Evolutionary conservation across 768 basidiomycete species (phyloP).

Genomic region (Candolleomyces eurysporus): DNA sequence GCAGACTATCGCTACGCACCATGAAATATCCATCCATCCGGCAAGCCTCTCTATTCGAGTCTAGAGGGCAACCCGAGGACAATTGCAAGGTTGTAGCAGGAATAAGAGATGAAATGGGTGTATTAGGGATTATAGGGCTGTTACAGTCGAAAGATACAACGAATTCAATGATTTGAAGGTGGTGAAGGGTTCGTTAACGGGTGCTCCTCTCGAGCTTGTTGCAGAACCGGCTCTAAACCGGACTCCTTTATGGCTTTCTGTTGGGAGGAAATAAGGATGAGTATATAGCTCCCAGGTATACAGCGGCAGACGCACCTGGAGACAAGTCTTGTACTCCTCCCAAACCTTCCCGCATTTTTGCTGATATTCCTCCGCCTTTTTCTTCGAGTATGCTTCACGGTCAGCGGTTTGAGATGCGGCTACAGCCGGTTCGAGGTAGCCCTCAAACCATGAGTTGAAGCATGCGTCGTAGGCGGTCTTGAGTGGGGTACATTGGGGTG

Average conservation of each 20-base stretch:
- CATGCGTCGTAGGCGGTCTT: constrained; percentile 91
- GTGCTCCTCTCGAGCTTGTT: constrained; percentile 79
- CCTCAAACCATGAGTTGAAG: constrained; percentile 98
- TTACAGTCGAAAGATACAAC: too few species aligned
- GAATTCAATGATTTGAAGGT: too few species aligned
- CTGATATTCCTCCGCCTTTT: constrained; percentile 88
- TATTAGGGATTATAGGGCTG: too few species aligned
- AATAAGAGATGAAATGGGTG: too few species aligned
- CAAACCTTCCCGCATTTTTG: constrained; percentile 81
- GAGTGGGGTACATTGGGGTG: constrained; percentile 82
- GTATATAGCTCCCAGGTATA: neutral
- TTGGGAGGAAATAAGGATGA: neutral
- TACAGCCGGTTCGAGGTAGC: constrained; percentile 84
- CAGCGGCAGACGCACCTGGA: constrained; percentile 58
- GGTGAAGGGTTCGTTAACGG: constrained; percentile 60
- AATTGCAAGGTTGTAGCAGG: too few species aligned
- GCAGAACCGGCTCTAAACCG: constrained; percentile 70
- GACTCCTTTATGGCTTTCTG: constrained; percentile 81
- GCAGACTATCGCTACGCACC: too few species aligned
- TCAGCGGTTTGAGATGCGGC: constrained; percentile 39
- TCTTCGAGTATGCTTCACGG: constrained; percentile 60
- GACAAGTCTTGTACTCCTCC: constrained; percentile 75
- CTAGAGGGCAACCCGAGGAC: too few species aligned
- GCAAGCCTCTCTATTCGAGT: too few species aligned
- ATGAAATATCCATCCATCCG: too few species aligned